These are phyloP conservation scores for Globisporangium camurandrum DNA, from an alignment of 352 stramenopile species.

Conservation along the genomic window DNA sequence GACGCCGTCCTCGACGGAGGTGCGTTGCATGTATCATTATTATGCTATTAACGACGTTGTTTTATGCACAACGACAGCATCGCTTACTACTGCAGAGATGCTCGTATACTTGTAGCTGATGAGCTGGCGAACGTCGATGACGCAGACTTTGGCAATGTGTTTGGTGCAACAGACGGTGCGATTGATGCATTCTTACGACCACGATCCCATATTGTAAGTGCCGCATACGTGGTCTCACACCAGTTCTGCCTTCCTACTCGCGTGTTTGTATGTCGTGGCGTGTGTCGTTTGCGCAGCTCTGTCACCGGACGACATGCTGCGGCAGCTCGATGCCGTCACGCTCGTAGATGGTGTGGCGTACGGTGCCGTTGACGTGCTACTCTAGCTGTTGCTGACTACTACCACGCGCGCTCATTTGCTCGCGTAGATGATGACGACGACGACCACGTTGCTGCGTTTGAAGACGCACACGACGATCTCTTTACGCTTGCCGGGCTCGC, in stretches of 20 bases:
- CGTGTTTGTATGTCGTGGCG: no score
- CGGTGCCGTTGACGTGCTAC: no score
- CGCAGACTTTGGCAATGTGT: no score
- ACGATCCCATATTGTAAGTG: no score
- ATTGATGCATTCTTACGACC: no score
- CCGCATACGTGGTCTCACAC: no score
- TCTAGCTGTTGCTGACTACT: not conserved
- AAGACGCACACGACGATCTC: conserved; percentile 4
- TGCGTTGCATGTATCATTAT: not conserved
- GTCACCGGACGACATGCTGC: conserved; percentile 25
- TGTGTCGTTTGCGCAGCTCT: no score
- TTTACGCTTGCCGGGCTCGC: not conserved
- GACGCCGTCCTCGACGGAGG: conserved; percentile 6
- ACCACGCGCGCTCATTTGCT: not conserved
- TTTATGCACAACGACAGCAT: no score
- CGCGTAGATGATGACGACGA: conserved; percentile 5
- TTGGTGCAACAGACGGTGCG: no score
- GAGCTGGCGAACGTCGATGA: not conserved
- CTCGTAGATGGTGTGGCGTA: not conserved
- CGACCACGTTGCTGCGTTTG: not conserved
- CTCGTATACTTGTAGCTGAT: not conserved
- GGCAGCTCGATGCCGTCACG: conserved; percentile 23
- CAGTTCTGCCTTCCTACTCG: no score
- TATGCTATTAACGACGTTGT: no score
- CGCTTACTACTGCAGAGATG: no score